Percentiles rank a stretch among this genome's conserved stretches.
phyloP scores from a whole-genome alignment of 164 flowering plant genomes.

The Stephania cephalantha region DNA sequence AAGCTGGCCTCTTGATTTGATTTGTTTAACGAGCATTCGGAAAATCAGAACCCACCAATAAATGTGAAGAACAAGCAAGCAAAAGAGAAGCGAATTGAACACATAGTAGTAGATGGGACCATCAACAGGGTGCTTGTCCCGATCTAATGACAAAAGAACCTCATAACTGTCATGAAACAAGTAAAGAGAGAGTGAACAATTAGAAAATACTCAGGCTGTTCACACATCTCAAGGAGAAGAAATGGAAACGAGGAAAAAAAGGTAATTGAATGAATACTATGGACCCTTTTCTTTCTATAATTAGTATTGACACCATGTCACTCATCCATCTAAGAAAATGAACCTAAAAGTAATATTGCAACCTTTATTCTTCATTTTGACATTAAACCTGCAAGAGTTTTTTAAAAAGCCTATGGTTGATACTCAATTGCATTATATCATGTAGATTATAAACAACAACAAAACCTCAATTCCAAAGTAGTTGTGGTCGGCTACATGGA shows the following conservation, averaged over 20 bases:
- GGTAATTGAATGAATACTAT: not conserved
- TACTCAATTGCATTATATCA: too few species aligned
- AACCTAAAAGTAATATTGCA: too few species aligned
- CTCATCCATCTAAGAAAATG: not conserved
- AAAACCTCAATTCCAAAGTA: too few species aligned
- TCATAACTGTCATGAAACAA: slow-evolving; percentile 62
- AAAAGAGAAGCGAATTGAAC: slow-evolving; percentile 74
- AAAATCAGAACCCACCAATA: slow-evolving; percentile 90
- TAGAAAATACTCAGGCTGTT: too few species aligned
- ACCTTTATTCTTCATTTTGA: too few species aligned
- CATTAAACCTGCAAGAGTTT: too few species aligned
- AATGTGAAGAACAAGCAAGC: slow-evolving; percentile 81
- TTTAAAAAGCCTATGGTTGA: too few species aligned
- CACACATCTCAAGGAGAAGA: too few species aligned
- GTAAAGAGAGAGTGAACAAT: not conserved
- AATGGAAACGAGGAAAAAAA: too few species aligned
- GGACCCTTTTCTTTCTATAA: not conserved
- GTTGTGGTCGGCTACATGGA: too few species aligned
- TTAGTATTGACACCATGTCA: not conserved
- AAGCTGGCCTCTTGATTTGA: slow-evolving; percentile 71
- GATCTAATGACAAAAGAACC: slow-evolving; percentile 53
- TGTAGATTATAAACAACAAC: too few species aligned
- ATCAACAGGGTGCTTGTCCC: slow-evolving; percentile 49
- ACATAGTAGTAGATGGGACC: slow-evolving; percentile 83
- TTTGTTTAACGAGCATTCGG: slow-evolving; percentile 88